Evolutionary conservation across 2,329 filamentous ascomycete genomes (phyloP).

Genomic region (Monilinia laxa): DNA sequence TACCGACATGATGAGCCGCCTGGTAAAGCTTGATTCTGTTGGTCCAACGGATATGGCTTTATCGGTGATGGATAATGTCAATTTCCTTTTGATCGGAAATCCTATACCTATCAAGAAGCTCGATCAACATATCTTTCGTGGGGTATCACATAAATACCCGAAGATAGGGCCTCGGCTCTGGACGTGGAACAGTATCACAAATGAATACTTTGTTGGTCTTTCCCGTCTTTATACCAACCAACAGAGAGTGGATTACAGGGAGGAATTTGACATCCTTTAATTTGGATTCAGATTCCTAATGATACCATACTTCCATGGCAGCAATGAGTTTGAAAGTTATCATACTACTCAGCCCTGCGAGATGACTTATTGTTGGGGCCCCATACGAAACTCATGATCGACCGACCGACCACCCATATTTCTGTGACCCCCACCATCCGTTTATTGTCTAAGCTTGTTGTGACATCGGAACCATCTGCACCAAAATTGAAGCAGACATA

Average conservation of each 20-base stretch:
- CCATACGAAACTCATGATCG: slow-evolving; percentile 3
- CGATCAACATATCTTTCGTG: background rate
- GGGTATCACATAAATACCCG: slow-evolving; percentile 16
- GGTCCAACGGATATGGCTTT: background rate
- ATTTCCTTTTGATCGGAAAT: background rate
- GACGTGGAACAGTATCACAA: slow-evolving; percentile 17
- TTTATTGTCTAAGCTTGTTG: slow-evolving; percentile 15
- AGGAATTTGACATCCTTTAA: background rate
- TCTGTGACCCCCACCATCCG: slow-evolving; percentile 15
- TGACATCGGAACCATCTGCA: slow-evolving; percentile 19
- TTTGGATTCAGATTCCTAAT: background rate
- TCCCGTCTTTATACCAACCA: background rate
- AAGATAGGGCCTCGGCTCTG: slow-evolving; percentile 15
- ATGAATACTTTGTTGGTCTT: background rate
- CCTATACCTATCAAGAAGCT: slow-evolving; percentile 1
- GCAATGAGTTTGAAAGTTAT: background rate
- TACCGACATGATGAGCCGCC: background rate
- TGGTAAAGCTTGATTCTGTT: background rate
- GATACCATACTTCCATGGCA: background rate
- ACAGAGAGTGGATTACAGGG: background rate
- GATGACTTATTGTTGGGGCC: background rate
- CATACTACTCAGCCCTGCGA: background rate
- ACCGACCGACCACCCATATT: background rate
- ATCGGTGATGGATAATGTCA: background rate
- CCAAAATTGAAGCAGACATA: slow-evolving; percentile 13